A percentile compares a stretch with the other conserved stretches of the same genome.
These are phyloP conservation scores for Lachancea cidri DNA, from an alignment of 805 yeast species.

Conservation along the genomic window DNA sequence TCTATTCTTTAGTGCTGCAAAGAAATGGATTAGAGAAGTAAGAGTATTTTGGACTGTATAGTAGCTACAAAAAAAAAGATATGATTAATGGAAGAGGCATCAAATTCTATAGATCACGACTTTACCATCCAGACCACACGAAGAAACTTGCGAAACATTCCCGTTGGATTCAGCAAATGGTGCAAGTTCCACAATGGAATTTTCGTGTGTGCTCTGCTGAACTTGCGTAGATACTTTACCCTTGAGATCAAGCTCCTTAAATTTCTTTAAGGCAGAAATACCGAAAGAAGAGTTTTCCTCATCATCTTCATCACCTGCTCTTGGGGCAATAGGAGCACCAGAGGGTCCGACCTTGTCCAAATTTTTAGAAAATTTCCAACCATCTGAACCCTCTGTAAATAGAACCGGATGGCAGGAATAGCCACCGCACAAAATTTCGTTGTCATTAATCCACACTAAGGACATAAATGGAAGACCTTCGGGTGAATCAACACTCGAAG, in stretches of 20 bases:
- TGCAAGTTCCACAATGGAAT: slow-evolving; percentile 70
- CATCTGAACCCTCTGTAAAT: slow-evolving; percentile 66
- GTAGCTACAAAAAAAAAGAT: background rate
- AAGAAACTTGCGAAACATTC: slow-evolving; percentile 54
- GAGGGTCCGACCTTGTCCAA: slow-evolving; percentile 44
- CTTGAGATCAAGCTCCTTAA: slow-evolving; percentile 90
- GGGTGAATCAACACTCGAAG: slow-evolving; percentile 23
- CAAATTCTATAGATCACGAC: slow-evolving; percentile 68
- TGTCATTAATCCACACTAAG: slow-evolving; percentile 61
- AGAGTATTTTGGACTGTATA: background rate
- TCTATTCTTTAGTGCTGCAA: slow-evolving; percentile 57
- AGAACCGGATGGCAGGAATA: slow-evolving; percentile 87
- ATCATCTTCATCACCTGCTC: slow-evolving; percentile 45
- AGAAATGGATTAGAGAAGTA: slow-evolving; percentile 30
- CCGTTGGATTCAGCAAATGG: slow-evolving; percentile 44
- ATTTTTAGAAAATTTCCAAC: slow-evolving; percentile 53
- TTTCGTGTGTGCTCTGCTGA: slow-evolving; percentile 77
- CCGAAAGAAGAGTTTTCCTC: slow-evolving; percentile 47
- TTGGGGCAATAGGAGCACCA: slow-evolving; percentile 5
- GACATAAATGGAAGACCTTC: slow-evolving; percentile 72
- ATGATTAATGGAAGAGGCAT: slow-evolving; percentile 1
- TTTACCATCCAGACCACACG: slow-evolving; percentile 89
- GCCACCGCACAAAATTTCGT: slow-evolving; percentile 79
- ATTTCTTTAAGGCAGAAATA: slow-evolving; percentile 84
- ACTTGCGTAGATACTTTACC: slow-evolving; percentile 58